Evolutionary conservation across 2,329 filamentous ascomycete genomes (phyloP), one percentile per base, ranked within the genome.

Genomic region (Claviceps citrina): DNA sequence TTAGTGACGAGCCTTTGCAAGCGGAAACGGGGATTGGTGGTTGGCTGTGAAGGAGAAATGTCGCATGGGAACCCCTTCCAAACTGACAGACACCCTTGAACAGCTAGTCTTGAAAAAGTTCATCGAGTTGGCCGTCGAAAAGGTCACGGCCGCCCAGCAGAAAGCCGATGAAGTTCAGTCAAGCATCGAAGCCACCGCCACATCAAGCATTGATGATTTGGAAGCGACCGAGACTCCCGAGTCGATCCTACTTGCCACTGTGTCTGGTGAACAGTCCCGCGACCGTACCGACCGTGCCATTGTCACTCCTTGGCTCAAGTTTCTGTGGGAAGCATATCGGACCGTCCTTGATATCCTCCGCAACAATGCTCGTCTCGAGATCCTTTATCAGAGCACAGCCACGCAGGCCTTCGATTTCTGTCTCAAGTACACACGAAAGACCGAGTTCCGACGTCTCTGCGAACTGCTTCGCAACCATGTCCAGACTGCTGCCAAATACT

Each of bases 321-420:
- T 98, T 60, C 71, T 98, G 47, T 98, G 91, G 91, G 91, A 98
- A 71, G 94, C 91, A 13, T 98, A 98, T 70, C 83, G 91, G 46
- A 98, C 91, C 28, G 91, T 98, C 31, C 75, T 98, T 55, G 91
- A 98, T 56, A 98, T 98, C 55, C 78, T 98, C 56, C 87, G 93
- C 70, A 98, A 98, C 73, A 98, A 98, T 70, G 89, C 91, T 43
- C 81, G 91, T 44, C 76, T 98, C 42, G 91, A 98, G 69, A 78
- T 93, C 43, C 89, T 96, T 69, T 98, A 98, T 66, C 91, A 98
- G 75, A 86, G 81, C 63, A 98, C 91, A 41, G 91, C 91, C 51
- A 85, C 89, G 63, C 91, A 96, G 68, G 91, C 91, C 38, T 98
- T 98, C 70, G 84, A 94, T 61, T 98, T 98, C 68, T 98, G 91